Evolutionary conservation across 179 eudicot genomes (phyloP).

Genomic region (Vitellaria paradoxa): DNA sequence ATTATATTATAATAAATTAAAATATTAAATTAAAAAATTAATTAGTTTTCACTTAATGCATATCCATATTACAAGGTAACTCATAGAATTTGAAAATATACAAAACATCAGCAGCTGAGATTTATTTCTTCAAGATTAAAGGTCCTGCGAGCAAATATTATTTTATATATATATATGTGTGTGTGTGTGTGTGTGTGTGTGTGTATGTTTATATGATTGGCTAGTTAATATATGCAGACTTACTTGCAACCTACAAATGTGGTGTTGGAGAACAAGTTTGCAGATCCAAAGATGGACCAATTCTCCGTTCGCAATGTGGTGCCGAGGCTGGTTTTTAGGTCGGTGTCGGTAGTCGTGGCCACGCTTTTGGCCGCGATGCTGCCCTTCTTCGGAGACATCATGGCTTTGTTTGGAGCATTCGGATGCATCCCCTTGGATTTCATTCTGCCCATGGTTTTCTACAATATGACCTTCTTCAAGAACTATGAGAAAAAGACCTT

Average conservation of each 20-base stretch:
- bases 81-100: no score
- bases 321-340: conserved; percentile 59
- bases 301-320: conserved; percentile 52
- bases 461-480: conserved; percentile 59
- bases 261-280: conserved; percentile 49
- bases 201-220: no score
- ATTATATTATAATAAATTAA: no score
- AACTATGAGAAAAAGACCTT: conserved; percentile 49
- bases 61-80: no score
- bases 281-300: conserved; percentile 50
- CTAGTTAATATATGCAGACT: conserved; percentile 28
- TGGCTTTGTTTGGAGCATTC: conserved; percentile 71
- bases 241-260: conserved; percentile 83
- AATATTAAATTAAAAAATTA: no score
- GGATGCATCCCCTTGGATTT: conserved; percentile 83
- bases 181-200: no score
- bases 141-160: no score
- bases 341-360: conserved; percentile 48
- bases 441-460: conserved; percentile 72
- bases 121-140: no score
- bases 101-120: no score
- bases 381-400: conserved; percentile 88
- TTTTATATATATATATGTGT: no score
- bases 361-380: conserved; percentile 72
- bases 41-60: no score